A percentile compares a stretch with the other conserved stretches of the same genome.
Evolutionary conservation across 2,329 filamentous ascomycete genomes (phyloP).

Genomic region (Fusarium praegraminearum): DNA sequence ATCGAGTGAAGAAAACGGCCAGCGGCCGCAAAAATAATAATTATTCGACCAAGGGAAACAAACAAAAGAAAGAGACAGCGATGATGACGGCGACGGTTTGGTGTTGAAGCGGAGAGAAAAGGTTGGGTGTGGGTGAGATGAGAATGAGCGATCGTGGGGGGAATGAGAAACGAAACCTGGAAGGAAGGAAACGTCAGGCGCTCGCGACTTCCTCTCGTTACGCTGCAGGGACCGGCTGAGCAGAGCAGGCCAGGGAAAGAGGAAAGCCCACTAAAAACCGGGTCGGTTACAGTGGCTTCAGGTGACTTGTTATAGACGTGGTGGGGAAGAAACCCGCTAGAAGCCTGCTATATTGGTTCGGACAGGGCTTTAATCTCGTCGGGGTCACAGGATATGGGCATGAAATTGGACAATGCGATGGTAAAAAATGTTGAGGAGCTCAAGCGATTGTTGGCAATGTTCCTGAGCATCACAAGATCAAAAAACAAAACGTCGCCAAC

Average conservation of each 20-base stretch:
- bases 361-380: conserved; percentile 10
- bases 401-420: conserved; percentile 4
- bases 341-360: conserved; percentile 29
- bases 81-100: conserved; percentile 10
- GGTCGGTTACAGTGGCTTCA: conserved; percentile 42
- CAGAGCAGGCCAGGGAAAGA: conserved; percentile 11
- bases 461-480: conserved; percentile 35
- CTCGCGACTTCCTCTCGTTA: conserved; percentile 26
- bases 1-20: conserved; percentile 37
- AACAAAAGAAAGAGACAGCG: background rate
- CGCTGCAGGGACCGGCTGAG: conserved; percentile 48
- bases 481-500: conserved; percentile 11
- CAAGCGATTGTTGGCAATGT: background rate
- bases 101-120: conserved; percentile 26
- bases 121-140: conserved; percentile 36
- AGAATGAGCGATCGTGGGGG: conserved; percentile 43
- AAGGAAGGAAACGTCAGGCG: conserved; percentile 36
- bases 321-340: conserved; percentile 45
- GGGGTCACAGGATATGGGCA: conserved; percentile 23
- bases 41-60: background rate
- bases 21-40: conserved; percentile 25
- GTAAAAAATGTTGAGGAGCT: conserved; percentile 17
- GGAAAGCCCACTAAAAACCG: conserved; percentile 39
- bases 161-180: conserved; percentile 24
- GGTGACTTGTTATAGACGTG: conserved; percentile 29